Evolutionary conservation across 495 filamentous ascomycete species (phyloP), one percentile per base, ranked within the genome.

Genomic region (Hyaloscypha finlandica): DNA sequence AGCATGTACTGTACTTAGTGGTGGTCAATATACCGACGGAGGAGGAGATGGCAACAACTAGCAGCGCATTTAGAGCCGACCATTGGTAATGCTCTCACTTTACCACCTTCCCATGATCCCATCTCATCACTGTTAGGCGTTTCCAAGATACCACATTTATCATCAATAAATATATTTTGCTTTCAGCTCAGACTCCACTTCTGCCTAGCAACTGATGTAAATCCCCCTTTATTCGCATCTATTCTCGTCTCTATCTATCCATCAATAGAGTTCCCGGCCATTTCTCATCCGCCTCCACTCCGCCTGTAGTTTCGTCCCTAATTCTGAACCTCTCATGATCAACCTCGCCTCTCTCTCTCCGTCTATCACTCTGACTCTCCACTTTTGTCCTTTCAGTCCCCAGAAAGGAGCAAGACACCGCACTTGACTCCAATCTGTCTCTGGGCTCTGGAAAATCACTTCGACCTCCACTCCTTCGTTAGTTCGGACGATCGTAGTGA

Each of bases 241-340:
- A 37, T 37, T 12, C 6, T 37, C 35, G 6, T 37, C 35, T 37
- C 35, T 3, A 37, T 37, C 42, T 11, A 16, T 48, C 6, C 16
- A 48, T 16, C 42, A 48, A 19, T 48, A 48, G 8, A 29, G 6
- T 30, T 56, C 20, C 29, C 53, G 6, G 19, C 4, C 11, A 8
- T 56, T n/a, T 14, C 53, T 56, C 53, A 56, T 56, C 20, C 53
- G 6, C 29, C 53, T 56, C 53, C 53, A 56, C 29, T 56, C 53
- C 22, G 20, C 20, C 53, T 16, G 6, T n/a, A 56, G 20, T n/a
- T 16, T 56, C 29, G 6, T 16, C 29, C 11, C 53, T n/a, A 56
- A 29, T n/a, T 56, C 29, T 6, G 19, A 25, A 8, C 20, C 22
- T 16, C 8, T 12, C 29, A 12, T 29, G 1, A 29, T 5, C 8